Evolutionary conservation across 768 basidiomycete genomes (phyloP).

Genomic region (Tylopilus sp.): DNA sequence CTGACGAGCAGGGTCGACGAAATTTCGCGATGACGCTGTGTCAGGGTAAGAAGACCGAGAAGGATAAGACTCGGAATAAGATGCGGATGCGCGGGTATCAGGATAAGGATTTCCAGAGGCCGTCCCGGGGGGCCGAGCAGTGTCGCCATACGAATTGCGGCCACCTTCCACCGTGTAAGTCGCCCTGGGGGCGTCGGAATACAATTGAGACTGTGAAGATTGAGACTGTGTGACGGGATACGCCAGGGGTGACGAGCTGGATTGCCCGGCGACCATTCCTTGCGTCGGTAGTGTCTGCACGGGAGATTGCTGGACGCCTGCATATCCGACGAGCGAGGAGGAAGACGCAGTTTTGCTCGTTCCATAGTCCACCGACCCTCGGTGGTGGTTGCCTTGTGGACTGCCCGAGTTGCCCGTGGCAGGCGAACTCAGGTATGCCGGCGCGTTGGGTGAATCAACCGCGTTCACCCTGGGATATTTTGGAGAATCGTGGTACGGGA

Average conservation of each 20-base stretch:
- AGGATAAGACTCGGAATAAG: constrained; percentile 27
- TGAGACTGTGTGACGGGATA: constrained; percentile 23
- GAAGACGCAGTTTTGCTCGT: constrained; percentile 20
- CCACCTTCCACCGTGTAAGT: constrained; percentile 17
- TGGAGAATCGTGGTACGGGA: constrained; percentile 75
- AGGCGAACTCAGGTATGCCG: constrained; percentile 49
- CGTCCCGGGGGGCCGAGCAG: constrained; percentile 15
- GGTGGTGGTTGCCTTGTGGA: constrained; percentile 37
- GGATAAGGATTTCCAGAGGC: constrained; percentile 29
- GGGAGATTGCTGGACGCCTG: constrained; percentile 19
- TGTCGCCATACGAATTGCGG: constrained; percentile 24
- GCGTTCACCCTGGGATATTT: constrained; percentile 44
- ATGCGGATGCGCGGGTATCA: constrained; percentile 17
- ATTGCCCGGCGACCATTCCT: constrained; percentile 15
- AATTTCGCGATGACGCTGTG: constrained; percentile 22
- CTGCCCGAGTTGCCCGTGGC: constrained; percentile 58
- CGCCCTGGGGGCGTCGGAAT: constrained; percentile 22
- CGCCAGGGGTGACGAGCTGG: constrained; percentile 23
- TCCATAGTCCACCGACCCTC: constrained; percentile 27
- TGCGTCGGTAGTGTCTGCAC: constrained; percentile 21
- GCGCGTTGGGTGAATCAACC: constrained; percentile 47
- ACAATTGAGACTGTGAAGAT: constrained; percentile 23
- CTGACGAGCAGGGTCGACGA: constrained; percentile 19
- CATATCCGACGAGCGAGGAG: constrained; percentile 28
- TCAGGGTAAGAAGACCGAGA: constrained; percentile 27